These are phyloP conservation scores for Stentor coeruleus DNA, from an alignment of 73 alveolate species.

Conservation along the genomic window DNA sequence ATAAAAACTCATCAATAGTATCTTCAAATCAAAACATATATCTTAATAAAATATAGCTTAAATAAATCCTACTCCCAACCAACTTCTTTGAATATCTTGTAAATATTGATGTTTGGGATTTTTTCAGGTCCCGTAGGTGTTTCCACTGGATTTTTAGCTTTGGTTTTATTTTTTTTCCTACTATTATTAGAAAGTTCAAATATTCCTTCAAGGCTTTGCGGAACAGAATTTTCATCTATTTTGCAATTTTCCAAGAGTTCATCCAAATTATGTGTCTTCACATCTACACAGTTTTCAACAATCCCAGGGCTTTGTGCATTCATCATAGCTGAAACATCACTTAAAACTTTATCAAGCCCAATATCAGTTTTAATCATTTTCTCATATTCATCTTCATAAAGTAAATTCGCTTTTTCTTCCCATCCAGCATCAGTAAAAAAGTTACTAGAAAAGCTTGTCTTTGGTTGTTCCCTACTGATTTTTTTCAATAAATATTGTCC, in stretches of 20 bases:
- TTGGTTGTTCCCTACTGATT: background rate
- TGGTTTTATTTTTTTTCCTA: constrained; percentile 30
- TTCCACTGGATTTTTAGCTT: background rate
- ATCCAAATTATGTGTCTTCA: background rate
- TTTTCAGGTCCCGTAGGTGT: background rate
- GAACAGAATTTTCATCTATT: constrained; percentile 8
- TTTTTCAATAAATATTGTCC: background rate
- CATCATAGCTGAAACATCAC: background rate
- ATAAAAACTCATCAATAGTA: no score
- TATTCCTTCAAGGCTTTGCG: background rate
- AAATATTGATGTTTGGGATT: background rate
- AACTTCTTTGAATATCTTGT: background rate
- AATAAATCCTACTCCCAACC: constrained; percentile 10
- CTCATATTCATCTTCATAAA: background rate
- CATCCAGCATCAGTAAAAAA: background rate
- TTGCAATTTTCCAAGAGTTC: background rate
- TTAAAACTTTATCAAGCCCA: background rate
- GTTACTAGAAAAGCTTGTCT: background rate
- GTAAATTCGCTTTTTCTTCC: background rate
- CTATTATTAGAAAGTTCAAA: constrained; percentile 7
- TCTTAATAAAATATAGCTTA: background rate
- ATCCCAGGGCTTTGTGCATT: background rate
- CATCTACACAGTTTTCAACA: background rate
- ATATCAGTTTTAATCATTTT: background rate
- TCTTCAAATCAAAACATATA: no score